A percentile compares a stretch with the other conserved stretches of the same genome.
Conservation (phyloP, 228 moss, liverwort and hornwort species). For the Sphagnum fallax region DNA sequence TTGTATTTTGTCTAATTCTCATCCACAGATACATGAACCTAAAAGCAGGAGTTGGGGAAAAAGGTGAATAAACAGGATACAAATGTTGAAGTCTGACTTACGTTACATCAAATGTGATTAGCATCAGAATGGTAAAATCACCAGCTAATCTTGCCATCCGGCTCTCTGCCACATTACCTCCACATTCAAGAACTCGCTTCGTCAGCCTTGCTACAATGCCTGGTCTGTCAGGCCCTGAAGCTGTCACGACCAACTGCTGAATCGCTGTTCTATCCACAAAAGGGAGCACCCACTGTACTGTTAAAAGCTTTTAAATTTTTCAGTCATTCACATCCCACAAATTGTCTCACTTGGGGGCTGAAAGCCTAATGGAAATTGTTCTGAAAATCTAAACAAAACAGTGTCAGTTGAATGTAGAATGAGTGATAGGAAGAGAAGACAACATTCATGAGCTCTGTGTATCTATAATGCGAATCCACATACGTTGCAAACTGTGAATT, state of each 20-base stretch:
- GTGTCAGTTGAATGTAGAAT: not conserved
- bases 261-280: not conserved
- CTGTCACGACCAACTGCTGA: slow-evolving; percentile 40
- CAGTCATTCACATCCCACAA: too few species aligned
- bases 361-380: not conserved
- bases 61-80: not conserved
- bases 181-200: slow-evolving; percentile 43
- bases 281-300: not conserved
- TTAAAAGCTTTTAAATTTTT: not conserved
- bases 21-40: not conserved
- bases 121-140: slow-evolving; percentile 46
- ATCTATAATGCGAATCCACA: too few species aligned
- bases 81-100: slow-evolving; percentile 15
- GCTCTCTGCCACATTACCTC: slow-evolving; percentile 43
- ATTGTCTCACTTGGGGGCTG: not conserved
- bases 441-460: too few species aligned
- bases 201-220: slow-evolving; percentile 50
- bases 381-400: not conserved
- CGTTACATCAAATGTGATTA: slow-evolving; percentile 44
- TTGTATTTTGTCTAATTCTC: not conserved
- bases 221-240: slow-evolving; percentile 40
- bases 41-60: not conserved
- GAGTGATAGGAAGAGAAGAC: too few species aligned
- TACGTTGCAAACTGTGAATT: not conserved
- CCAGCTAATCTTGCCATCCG: slow-evolving; percentile 53